Conservation (phyloP, 176 grass and related monocot genomes). For the Carex cristatella region DNA sequence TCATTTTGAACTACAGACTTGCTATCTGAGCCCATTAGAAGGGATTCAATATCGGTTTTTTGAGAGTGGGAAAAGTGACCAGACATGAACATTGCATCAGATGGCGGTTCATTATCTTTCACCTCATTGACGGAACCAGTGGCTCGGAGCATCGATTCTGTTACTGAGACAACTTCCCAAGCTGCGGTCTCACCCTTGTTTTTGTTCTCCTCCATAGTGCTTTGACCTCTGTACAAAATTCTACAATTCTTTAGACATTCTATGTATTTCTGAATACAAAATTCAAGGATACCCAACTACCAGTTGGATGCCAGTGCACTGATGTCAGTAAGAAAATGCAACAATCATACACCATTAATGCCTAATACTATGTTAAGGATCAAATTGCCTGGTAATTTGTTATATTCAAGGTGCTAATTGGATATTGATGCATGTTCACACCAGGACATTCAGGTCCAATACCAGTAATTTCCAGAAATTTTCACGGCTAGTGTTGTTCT, state of each 20-base stretch:
- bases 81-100: slow-evolving; percentile 54
- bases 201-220: slow-evolving; percentile 24
- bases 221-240: background rate
- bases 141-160: slow-evolving; percentile 44
- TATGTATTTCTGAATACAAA: background rate
- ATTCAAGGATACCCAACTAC: background rate
- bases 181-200: slow-evolving; percentile 24
- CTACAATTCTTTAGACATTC: background rate
- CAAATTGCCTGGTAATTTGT: background rate
- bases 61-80: slow-evolving; percentile 51
- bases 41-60: slow-evolving; percentile 31
- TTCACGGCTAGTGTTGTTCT: background rate
- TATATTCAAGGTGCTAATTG: background rate
- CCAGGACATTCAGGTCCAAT: background rate
- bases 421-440: background rate
- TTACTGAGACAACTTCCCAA: slow-evolving; percentile 87
- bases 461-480: background rate
- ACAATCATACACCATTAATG: background rate
- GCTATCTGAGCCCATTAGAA: slow-evolving; percentile 21
- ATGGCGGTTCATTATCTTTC: slow-evolving; percentile 43
- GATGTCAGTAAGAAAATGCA: background rate
- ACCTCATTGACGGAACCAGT: slow-evolving; percentile 21
- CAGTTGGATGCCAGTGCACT: background rate
- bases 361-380: background rate
- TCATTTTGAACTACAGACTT: background rate